A percentile compares a stretch with the other conserved stretches of the same genome.
These are phyloP conservation scores for Aphanomyces euteiches DNA, from an alignment of 352 stramenopile genomes.

Conservation along the genomic window DNA sequence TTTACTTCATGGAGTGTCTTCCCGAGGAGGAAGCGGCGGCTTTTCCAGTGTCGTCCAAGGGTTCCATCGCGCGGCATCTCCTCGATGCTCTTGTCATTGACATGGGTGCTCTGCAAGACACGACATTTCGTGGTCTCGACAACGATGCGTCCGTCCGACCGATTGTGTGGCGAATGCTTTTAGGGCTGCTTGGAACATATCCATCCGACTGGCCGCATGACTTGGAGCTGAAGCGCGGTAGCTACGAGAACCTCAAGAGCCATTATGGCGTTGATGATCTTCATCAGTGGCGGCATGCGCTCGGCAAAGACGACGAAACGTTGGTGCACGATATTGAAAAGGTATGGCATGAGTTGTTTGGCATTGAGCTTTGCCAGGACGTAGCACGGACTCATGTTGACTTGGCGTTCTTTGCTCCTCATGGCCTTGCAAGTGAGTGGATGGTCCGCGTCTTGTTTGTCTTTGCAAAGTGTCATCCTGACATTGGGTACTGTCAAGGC, in stretches of 20 bases:
- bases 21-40: too few relatives aligned
- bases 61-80: neutral
- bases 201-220: slow-evolving; percentile 31
- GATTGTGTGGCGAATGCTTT: slow-evolving; percentile 42
- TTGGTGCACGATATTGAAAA: slow-evolving; percentile 66
- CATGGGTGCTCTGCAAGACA: neutral
- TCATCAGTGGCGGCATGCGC: slow-evolving; percentile 5
- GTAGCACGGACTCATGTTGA: slow-evolving; percentile 57
- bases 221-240: slow-evolving; percentile 29
- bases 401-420: slow-evolving; percentile 46
- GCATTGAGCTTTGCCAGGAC: slow-evolving; percentile 38
- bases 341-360: slow-evolving; percentile 29
- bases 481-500: slow-evolving; percentile 90
- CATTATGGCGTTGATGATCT: slow-evolving; percentile 32
- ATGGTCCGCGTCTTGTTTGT: slow-evolving; percentile 74
- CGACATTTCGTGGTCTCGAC: slow-evolving; percentile 14
- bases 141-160: slow-evolving; percentile 26
- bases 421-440: slow-evolving; percentile 52
- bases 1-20: too few relatives aligned
- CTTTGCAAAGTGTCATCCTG: slow-evolving; percentile 68
- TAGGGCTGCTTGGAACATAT: slow-evolving; percentile 38
- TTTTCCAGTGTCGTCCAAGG: neutral
- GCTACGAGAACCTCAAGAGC: slow-evolving; percentile 41
- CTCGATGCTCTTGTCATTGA: neutral
- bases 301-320: slow-evolving; percentile 38